Conservation (phyloP, 306 rosid species). For the Astragalus membranaceus region DNA sequence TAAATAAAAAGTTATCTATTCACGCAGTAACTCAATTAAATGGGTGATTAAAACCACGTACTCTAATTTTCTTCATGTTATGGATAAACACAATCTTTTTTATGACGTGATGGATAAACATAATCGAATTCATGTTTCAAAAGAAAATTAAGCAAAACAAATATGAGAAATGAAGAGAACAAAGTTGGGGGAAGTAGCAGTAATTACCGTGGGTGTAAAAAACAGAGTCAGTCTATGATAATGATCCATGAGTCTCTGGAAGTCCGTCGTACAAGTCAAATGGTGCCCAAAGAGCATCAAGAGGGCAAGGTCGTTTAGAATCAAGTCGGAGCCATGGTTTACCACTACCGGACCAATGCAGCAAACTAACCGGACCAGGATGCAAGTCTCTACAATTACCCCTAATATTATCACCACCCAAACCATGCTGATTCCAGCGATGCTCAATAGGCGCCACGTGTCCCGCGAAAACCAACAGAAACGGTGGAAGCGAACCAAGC, state of each 20-base stretch:
- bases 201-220: neutral
- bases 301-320: constrained; percentile 57
- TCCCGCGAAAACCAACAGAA: constrained; percentile 62
- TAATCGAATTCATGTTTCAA: too few species aligned
- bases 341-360: constrained; percentile 85
- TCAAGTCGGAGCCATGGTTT: constrained; percentile 70
- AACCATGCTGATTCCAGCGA: constrained; percentile 80
- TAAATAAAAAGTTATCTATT: too few species aligned
- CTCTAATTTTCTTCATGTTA: too few species aligned
- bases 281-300: constrained; percentile 56
- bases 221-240: neutral
- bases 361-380: constrained; percentile 65
- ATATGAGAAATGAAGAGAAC: neutral
- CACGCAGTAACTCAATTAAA: too few species aligned
- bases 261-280: constrained; percentile 62
- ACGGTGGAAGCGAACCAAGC: constrained; percentile 75
- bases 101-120: too few species aligned
- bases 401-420: constrained; percentile 66
- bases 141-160: neutral
- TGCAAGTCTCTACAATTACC: constrained; percentile 72
- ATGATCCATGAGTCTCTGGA: neutral
- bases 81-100: too few species aligned
- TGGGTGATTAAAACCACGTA: too few species aligned
- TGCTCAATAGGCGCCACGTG: constrained; percentile 77
- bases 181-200: neutral